phyloP scores from a whole-genome alignment of 2,329 filamentous ascomycete species.

The Penicillium sp. region DNA sequence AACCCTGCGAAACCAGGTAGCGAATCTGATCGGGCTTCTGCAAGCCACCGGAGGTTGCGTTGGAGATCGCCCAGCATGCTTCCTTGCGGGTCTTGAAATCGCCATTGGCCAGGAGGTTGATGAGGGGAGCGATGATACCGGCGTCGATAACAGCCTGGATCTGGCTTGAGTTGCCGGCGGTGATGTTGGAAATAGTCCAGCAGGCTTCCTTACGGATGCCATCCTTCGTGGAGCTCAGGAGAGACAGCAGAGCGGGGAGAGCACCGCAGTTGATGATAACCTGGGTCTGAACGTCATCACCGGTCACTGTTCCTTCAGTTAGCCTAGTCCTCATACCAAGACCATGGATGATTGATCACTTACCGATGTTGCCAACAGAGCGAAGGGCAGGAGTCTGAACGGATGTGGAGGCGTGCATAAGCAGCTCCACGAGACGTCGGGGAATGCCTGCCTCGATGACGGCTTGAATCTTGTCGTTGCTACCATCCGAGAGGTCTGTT shows the following conservation, averaged over 20 bases:
- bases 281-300: slow-evolving; percentile 97
- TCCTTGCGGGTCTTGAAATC: slow-evolving; percentile 99
- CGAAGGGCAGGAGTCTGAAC: slow-evolving; percentile 96
- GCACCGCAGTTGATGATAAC: slow-evolving; percentile 99
- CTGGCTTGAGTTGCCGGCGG: slow-evolving; percentile 93
- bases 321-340: not conserved
- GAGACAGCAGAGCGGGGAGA: slow-evolving; percentile 82
- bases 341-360: not conserved
- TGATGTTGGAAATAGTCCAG: slow-evolving; percentile 99
- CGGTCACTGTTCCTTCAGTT: slow-evolving; percentile 58
- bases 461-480: slow-evolving; percentile 98
- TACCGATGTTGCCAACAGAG: slow-evolving; percentile 84
- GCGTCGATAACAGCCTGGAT: slow-evolving; percentile 96
- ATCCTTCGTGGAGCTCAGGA: slow-evolving; percentile 95
- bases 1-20: slow-evolving; percentile 86
- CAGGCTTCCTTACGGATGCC: slow-evolving; percentile 98
- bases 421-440: slow-evolving; percentile 87
- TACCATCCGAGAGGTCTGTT: slow-evolving; percentile 77
- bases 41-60: slow-evolving; percentile 91
- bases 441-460: slow-evolving; percentile 98
- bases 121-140: slow-evolving; percentile 92
- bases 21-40: slow-evolving; percentile 99
- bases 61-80: slow-evolving; percentile 99
- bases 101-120: slow-evolving; percentile 91
- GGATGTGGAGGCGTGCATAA: slow-evolving; percentile 97